Base-by-base conservation (phyloP, 805 yeast genomes). In the Pachysolen tannophilus region DNA sequence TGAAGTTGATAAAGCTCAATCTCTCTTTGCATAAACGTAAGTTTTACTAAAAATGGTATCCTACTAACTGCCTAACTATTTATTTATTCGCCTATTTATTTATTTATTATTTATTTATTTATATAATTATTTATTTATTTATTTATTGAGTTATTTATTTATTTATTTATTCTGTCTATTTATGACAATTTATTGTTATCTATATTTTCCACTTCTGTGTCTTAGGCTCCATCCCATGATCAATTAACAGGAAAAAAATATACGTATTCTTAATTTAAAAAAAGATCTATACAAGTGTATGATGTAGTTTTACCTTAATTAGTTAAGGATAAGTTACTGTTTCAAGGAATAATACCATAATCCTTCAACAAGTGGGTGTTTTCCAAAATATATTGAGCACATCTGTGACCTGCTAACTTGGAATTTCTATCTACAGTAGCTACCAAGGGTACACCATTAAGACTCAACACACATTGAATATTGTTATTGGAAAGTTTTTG, bases 1-100 rank as follows among this genome's bases (percentile, higher is more conserved):
- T 36, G 54, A 55, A 40, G 82, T 75, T 37, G 62, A 61, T 9
- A 58, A 55, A 18, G 37, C 50, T 36, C 49, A 52, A 34, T 39
- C 54, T 27, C 60, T 58, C 30, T 44, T 56, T 34, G 58, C 57
- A 33, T 58, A 39, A 37, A 20, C 13, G 9, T 6, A 10, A 19
- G 8, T 16, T n/a, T 28, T 24, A 21, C 11, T 20, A 28, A n/a
- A 9, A 13, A 13, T 14, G 8, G 17, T 15, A 13, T 26, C n/a
- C 4, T 6, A 14, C 8, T 14, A 15, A 11, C 19, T 20, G 16
- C 13, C 26, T 16, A 26, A 9, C 15, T 18, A 16, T 32, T 24
- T 28, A 41, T 30, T 35, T 32, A 33, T 24, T 32, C 17, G 28
- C 17, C 21, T 28, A 14, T 14, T 28, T 32, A 30, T 33, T 32